Evolutionary conservation across 805 yeast species (phyloP).

Genomic region (Lipomyces japonicus): DNA sequence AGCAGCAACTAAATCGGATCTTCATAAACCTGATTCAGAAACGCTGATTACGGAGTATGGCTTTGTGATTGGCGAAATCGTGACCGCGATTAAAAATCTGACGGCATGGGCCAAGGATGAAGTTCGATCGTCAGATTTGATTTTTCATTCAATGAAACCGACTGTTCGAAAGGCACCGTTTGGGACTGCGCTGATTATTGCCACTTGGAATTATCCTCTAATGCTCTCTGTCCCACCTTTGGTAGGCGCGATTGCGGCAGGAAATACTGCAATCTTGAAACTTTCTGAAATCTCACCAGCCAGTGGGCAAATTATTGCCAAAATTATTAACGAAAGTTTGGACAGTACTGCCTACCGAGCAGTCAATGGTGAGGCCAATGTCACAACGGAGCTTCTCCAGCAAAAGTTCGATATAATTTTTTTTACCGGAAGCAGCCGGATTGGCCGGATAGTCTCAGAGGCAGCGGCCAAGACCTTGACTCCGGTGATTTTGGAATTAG

Average conservation of each 20-base stretch:
- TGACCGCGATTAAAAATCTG: slow-evolving; percentile 56
- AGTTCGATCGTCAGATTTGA: slow-evolving; percentile 22
- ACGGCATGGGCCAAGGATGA: slow-evolving; percentile 59
- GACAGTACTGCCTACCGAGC: slow-evolving; percentile 56
- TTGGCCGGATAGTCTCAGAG: slow-evolving; percentile 71
- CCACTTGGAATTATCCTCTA: slow-evolving; percentile 81
- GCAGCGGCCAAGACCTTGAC: slow-evolving; percentile 84
- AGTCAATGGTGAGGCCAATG: slow-evolving; percentile 70
- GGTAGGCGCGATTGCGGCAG: slow-evolving; percentile 78
- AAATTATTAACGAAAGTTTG: slow-evolving; percentile 50
- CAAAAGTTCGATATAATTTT: slow-evolving; percentile 75
- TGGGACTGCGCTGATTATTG: slow-evolving; percentile 69
- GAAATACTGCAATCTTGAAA: slow-evolving; percentile 74
- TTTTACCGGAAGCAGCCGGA: slow-evolving; percentile 76
- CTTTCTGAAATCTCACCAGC: slow-evolving; percentile 71
- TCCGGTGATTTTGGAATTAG: slow-evolving; percentile 80
- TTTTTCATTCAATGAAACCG: slow-evolving; percentile 23
- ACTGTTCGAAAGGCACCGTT: slow-evolving; percentile 37
- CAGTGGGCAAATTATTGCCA: slow-evolving; percentile 54
- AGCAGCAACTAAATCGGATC: slow-evolving; percentile 61
- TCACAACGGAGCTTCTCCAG: slow-evolving; percentile 56
- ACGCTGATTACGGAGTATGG: slow-evolving; percentile 56
- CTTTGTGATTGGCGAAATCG: slow-evolving; percentile 52
- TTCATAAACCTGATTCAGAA: slow-evolving; percentile 63
- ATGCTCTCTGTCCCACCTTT: slow-evolving; percentile 60